Evolutionary conservation across 345 rosid genomes (phyloP).

Genomic region (Corchorus olitorius): DNA sequence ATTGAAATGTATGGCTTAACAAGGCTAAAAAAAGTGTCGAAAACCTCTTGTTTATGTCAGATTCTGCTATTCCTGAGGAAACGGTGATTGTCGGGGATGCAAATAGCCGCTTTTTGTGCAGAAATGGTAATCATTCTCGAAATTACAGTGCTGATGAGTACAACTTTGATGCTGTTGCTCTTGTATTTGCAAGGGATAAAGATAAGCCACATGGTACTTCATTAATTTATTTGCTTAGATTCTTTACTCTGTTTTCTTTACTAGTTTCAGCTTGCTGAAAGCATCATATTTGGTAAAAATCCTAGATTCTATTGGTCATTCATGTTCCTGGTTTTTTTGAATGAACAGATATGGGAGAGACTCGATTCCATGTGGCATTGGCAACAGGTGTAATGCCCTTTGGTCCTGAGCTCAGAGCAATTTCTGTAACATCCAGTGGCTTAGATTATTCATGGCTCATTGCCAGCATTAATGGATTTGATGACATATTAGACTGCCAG

Average conservation of each 20-base stretch:
- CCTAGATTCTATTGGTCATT: background rate
- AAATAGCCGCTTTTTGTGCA: constrained; percentile 32
- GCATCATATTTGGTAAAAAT: background rate
- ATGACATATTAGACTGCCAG: constrained; percentile 23
- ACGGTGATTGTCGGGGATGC: constrained; percentile 50
- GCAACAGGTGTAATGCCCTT: constrained; percentile 44
- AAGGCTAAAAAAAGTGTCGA: constrained; percentile 1
- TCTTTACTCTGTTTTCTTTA: background rate
- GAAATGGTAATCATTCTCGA: constrained; percentile 8
- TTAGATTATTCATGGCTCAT: constrained; percentile 31
- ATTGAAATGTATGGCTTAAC: background rate
- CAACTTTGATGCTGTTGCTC: constrained; percentile 39
- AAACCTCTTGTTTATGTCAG: constrained; percentile 21
- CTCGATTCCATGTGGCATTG: constrained; percentile 37
- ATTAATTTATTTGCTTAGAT: background rate
- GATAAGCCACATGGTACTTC: constrained; percentile 35
- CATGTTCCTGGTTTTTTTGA: constrained; percentile 3
- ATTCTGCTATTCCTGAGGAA: constrained; percentile 37
- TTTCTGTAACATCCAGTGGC: constrained; percentile 24
- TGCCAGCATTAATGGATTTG: constrained; percentile 29
- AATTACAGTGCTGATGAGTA: background rate
- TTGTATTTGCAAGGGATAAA: constrained; percentile 46
- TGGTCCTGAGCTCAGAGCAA: constrained; percentile 43
- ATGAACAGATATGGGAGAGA: constrained; percentile 35
- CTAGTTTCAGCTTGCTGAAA: background rate